Base-by-base conservation (phyloP, 805 yeast genomes). In the Wickerhamomyces subpelliculosus region DNA sequence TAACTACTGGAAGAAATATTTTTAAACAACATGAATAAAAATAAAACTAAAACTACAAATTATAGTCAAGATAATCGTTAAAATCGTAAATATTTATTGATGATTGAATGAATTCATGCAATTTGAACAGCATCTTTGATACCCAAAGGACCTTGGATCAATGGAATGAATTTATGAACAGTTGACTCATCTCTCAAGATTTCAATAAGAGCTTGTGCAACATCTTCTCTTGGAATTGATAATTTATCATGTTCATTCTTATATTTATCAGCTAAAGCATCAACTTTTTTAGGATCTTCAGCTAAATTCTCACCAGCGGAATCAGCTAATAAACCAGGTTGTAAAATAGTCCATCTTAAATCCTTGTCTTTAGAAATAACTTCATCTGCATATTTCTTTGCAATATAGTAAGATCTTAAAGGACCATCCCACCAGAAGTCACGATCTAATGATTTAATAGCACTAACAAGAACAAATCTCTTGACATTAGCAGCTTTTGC, bases 361-460 rank as follows among this genome's bases (percentile, higher is more conserved):
- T 75, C 72, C 45, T 72, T 60, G 2, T 58, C 53, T 10, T 66
- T 52, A 21, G 58, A 54, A 39, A 68, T 67, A 37, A 69, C 46
- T 32, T 60, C 62, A 50, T 79, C 85, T 4, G 84, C 82, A 38
- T 75, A 74, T 48, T 71, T 72, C 57, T 79, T 79, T 12, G 82
- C 78, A 40, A 75, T 73, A 46, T 68, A 78, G 57, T 79, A 78
- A 21, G 70, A 55, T 39, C 68, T 55, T 30, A 72, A 48, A 8
- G 66, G 48, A 11, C 64, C 49, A 21, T 57, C 52, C 46, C 61
- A 61, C 67, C 73, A 68, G 39, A 62, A 59, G 5, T 61, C 68
- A 25, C 81, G 64, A 38, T 71, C 65, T n/a, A 67, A 68, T 2
- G 83, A 73, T 40, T 68, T 67, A 21, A 74, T 49, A 2, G 81